Evolutionary conservation across 768 basidiomycete genomes (phyloP).

Genomic region (Candolleomyces aberdarensis): DNA sequence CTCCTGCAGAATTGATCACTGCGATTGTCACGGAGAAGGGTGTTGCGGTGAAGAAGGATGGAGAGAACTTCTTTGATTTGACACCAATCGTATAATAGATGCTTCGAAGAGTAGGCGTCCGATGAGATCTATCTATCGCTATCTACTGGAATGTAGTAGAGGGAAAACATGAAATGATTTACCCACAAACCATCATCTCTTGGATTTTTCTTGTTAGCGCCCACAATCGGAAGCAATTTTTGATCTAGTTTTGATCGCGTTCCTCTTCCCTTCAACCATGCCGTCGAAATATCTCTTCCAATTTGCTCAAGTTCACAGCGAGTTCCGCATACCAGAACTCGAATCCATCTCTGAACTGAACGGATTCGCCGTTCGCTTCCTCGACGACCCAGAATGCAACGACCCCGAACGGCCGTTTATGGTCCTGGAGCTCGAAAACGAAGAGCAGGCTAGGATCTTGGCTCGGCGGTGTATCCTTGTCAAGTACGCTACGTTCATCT

Average conservation of each 20-base stretch:
- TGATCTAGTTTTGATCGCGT: neutral
- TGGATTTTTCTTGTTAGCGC: too few species aligned
- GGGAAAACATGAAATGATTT: too few species aligned
- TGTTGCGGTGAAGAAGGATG: constrained; percentile 70
- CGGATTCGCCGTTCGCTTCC: constrained; percentile 57
- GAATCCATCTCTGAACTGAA: constrained; percentile 71
- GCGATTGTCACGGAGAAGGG: constrained; percentile 96
- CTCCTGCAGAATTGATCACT: constrained; percentile 90
- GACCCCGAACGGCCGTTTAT: constrained; percentile 70
- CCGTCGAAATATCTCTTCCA: constrained; percentile 51
- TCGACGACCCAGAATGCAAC: constrained; percentile 39
- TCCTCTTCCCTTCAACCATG: constrained; percentile 17
- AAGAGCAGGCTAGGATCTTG: constrained; percentile 71
- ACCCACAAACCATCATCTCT: too few species aligned
- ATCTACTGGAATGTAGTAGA: too few species aligned
- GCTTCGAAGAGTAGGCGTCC: neutral
- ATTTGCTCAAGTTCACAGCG: constrained; percentile 78
- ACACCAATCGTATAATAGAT: constrained; percentile 44
- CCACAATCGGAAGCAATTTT: too few species aligned
- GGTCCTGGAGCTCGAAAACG: constrained; percentile 62
- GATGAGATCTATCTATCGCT: neutral
- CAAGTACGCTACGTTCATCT: constrained; percentile 51
- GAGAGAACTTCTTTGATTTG: constrained; percentile 61
- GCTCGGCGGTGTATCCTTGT: constrained; percentile 78
- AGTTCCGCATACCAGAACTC: constrained; percentile 85